Evolutionary conservation across 2,329 filamentous ascomycete species (phyloP).

Genomic region (Diaporthe ilicicola): DNA sequence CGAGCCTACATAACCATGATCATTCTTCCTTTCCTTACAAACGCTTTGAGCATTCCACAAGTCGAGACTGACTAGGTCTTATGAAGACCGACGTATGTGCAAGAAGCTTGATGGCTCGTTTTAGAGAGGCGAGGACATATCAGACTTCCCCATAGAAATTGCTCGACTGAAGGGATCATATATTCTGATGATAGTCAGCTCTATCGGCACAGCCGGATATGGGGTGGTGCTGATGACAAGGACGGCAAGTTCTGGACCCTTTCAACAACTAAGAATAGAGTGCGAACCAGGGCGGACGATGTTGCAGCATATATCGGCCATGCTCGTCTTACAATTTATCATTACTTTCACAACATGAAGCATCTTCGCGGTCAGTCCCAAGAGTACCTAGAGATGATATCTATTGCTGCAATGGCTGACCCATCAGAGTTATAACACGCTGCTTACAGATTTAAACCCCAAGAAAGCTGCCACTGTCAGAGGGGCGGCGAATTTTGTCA

Average conservation of each 20-base stretch:
- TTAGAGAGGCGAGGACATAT: neutral
- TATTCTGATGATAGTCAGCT: neutral
- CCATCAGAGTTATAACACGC: neutral
- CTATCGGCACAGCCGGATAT: neutral
- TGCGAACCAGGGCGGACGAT: neutral
- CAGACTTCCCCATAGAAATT: neutral
- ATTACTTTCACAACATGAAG: neutral
- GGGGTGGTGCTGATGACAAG: neutral
- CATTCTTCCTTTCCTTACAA: neutral
- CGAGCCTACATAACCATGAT: neutral
- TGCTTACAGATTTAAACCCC: neutral
- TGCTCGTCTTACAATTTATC: slow-evolving; percentile 11
- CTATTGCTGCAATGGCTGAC: neutral
- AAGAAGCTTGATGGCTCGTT: neutral
- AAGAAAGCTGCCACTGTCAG: neutral
- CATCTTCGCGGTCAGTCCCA: neutral
- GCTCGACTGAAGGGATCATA: slow-evolving; percentile 8
- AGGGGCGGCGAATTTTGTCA: neutral
- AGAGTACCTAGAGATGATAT: neutral
- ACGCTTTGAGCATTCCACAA: too few species aligned
- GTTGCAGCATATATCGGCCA: neutral
- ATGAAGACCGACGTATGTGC: neutral
- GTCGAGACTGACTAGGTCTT: neutral
- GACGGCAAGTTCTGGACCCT: neutral
- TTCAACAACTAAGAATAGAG: too few species aligned